Conservation (phyloP, 2,329 filamentous ascomycete genomes). For the Hypoxylon sp. region DNA sequence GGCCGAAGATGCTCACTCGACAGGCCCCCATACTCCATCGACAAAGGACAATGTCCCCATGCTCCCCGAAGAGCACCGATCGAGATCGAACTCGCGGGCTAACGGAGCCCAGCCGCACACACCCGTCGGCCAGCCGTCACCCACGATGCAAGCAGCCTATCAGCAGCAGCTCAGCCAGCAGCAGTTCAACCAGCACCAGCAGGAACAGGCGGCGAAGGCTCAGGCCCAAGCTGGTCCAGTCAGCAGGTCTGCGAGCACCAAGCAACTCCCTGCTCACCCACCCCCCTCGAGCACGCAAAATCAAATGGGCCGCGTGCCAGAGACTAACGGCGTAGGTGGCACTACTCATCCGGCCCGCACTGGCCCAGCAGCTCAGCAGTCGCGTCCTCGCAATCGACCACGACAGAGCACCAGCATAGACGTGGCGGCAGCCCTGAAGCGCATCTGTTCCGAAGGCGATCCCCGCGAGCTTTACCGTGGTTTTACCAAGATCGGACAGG, state of each 20-base stretch:
- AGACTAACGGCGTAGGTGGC: conserved; percentile 41
- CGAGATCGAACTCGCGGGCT: conserved; percentile 71
- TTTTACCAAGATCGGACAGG: conserved; percentile 95
- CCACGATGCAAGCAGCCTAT: conserved; percentile 57
- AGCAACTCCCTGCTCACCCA: conserved; percentile 62
- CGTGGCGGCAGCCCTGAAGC: conserved; percentile 81
- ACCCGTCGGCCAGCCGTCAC: conserved; percentile 53
- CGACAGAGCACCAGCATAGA: conserved; percentile 84
- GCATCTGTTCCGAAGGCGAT: conserved; percentile 90
- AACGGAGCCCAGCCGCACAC: conserved; percentile 62
- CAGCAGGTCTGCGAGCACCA: conserved; percentile 77
- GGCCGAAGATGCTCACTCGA: conserved; percentile 60
- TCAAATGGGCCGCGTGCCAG: conserved; percentile 40
- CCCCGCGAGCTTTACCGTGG: conserved; percentile 86
- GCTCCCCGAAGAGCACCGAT: conserved; percentile 72
- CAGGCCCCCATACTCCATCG: conserved; percentile 51
- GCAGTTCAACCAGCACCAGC: conserved; percentile 87
- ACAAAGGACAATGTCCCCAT: conserved; percentile 65
- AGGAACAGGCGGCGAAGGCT: conserved; percentile 83
- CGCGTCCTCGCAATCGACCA: conserved; percentile 76
- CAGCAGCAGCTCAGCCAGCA: conserved; percentile 75
- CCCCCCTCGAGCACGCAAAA: conserved; percentile 63
- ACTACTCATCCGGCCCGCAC: conserved; percentile 47
- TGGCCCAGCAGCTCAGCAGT: conserved; percentile 57
- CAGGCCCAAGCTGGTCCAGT: conserved; percentile 80